phyloP scores from a whole-genome alignment of 345 rosid species.

The Zanthoxylum bungeanum region DNA sequence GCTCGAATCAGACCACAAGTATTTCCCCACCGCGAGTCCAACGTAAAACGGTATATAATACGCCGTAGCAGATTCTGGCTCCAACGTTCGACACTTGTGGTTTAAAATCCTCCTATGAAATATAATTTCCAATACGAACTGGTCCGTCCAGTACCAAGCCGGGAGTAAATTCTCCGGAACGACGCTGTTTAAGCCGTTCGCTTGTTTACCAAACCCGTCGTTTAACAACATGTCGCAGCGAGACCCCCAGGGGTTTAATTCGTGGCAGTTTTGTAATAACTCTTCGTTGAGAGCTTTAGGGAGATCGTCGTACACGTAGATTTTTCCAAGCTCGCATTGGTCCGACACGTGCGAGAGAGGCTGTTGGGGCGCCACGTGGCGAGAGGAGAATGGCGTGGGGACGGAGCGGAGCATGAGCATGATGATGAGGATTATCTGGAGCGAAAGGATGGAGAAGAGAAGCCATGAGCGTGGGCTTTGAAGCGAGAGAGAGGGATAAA shows the following conservation, averaged over 20 bases:
- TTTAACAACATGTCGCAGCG: conserved; percentile 68
- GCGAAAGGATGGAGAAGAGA: conserved; percentile 42
- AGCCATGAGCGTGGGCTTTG: conserved; percentile 58
- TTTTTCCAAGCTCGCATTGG: conserved; percentile 52
- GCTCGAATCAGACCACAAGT: conserved; percentile 56
- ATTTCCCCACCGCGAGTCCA: conserved; percentile 89
- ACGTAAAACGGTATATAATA: conserved; percentile 90
- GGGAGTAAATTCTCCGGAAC: conserved; percentile 62
- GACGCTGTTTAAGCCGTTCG: conserved; percentile 43
- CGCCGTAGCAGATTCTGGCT: conserved; percentile 69
- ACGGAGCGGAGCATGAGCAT: conserved; percentile 49
- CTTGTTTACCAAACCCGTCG: conserved; percentile 67
- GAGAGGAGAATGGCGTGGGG: conserved; percentile 32
- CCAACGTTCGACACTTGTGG: conserved; percentile 68
- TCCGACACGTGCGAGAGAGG: conserved; percentile 13
- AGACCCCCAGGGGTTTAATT: conserved; percentile 87
- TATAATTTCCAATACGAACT: conserved; percentile 76
- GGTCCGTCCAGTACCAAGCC: conserved; percentile 95
- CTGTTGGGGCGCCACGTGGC: conserved; percentile 15
- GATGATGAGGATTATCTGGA: conserved; percentile 66
- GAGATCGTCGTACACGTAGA: conserved; percentile 76
- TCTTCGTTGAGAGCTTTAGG: conserved; percentile 72
- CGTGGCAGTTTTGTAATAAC: conserved; percentile 56
- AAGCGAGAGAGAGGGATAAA: conserved; percentile 32
- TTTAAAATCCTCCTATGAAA: conserved; percentile 75